A percentile compares a stretch with the other conserved stretches of the same genome.
phyloP scores from a whole-genome alignment of 306 rosid species.

The Rubus idaeus region DNA sequence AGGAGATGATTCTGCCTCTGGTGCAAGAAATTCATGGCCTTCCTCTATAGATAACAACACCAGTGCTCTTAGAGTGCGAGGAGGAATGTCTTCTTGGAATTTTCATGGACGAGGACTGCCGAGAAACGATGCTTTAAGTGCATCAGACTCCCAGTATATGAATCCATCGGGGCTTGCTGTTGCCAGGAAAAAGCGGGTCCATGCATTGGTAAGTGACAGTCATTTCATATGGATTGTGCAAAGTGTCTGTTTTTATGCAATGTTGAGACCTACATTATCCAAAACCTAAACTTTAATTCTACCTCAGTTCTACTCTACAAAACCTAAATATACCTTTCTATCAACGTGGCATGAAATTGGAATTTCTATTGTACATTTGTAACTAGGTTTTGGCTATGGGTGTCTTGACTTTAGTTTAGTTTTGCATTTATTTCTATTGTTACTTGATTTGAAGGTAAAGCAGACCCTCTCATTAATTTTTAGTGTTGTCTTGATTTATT shows the following conservation, averaged over 20 bases:
- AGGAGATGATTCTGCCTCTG: conserved; percentile 44
- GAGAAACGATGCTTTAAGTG: conserved; percentile 69
- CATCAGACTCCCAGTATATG: conserved; percentile 60
- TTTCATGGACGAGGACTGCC: conserved; percentile 52
- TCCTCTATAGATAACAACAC: conserved; percentile 58
- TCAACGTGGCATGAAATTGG: background rate
- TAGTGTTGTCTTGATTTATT: conserved; percentile 15
- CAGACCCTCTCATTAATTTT: conserved; percentile 13
- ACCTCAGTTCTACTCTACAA: background rate
- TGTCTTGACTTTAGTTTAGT: conserved; percentile 11
- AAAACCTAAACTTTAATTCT: background rate
- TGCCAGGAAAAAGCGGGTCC: conserved; percentile 81
- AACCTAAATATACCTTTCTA: conserved; percentile 7
- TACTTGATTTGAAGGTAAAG: conserved; percentile 13
- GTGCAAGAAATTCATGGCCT: conserved; percentile 71
- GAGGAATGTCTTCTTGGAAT: conserved; percentile 62
- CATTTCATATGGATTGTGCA: conserved; percentile 9
- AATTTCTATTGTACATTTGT: background rate
- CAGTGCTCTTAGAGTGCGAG: conserved; percentile 53
- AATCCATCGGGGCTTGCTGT: conserved; percentile 70
- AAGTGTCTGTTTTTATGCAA: background rate
- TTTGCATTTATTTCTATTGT: background rate
- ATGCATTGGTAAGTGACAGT: conserved; percentile 60
- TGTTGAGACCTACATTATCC: background rate
- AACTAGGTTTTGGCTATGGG: background rate